phyloP scores from a whole-genome alignment of 208 protist species.

The Trichomonas tenax region DNA sequence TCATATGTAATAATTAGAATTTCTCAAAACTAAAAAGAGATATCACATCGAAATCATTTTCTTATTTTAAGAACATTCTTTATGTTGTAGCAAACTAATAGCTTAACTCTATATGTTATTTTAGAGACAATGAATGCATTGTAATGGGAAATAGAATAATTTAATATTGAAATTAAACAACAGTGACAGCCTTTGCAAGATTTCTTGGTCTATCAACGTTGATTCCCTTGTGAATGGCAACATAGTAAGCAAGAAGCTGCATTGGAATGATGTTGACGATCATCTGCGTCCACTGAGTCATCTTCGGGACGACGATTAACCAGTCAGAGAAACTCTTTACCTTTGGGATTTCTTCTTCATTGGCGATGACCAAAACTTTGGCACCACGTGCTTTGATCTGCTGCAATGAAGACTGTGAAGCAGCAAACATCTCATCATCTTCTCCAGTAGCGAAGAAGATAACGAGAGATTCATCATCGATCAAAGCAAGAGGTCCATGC shows the following conservation, averaged over 20 bases:
- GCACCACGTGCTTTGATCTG: neutral
- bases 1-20: no score
- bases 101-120: no score
- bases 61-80: no score
- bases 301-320: neutral
- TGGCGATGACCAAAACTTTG: neutral
- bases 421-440: neutral
- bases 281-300: conserved; percentile 8
- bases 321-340: neutral
- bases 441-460: neutral
- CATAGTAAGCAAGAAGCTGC: conserved; percentile 31
- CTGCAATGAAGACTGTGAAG: neutral
- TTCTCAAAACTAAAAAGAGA: no score
- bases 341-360: neutral
- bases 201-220: conserved; percentile 34
- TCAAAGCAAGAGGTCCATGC: conserved; percentile 25
- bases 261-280: conserved; percentile 29
- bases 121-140: no score
- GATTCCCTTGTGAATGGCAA: conserved; percentile 24
- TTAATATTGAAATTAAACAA: conserved; percentile 23
- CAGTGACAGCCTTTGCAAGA: conserved; percentile 34
- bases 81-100: no score
- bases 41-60: no score
- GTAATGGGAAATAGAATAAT: neutral
- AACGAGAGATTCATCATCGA: neutral